Evolutionary conservation across 2,329 filamentous ascomycete species (phyloP).

Genomic region (Colletotrichum filicis): DNA sequence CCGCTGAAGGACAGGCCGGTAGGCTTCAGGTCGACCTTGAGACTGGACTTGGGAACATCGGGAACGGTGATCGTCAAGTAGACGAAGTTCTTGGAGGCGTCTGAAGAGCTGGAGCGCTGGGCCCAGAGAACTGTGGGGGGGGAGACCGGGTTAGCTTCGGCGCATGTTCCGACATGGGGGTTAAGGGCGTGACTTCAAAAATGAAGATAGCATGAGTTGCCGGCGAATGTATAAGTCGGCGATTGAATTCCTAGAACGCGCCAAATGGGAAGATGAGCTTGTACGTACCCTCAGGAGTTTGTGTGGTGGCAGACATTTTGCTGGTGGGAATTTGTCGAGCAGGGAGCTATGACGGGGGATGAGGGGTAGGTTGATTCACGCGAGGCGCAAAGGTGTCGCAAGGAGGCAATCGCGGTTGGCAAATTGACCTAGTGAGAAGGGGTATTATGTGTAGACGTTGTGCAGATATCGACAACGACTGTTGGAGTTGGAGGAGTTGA

Average conservation of each 20-base stretch:
- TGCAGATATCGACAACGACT: conserved; percentile 2
- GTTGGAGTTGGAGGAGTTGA: background rate
- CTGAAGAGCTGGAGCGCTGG: conserved; percentile 87
- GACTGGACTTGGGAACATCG: conserved; percentile 79
- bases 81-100: conserved; percentile 91
- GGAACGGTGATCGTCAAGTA: conserved; percentile 91
- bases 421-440: background rate
- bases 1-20: conserved; percentile 84
- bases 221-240: background rate
- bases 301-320: conserved; percentile 43
- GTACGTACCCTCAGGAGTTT: conserved; percentile 53
- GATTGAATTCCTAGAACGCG: background rate
- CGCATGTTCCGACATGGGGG: background rate
- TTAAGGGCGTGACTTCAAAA: background rate
- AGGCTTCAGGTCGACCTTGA: conserved; percentile 87
- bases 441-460: background rate
- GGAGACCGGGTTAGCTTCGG: conserved; percentile 4
- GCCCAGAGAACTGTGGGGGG: conserved; percentile 86
- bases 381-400: conserved; percentile 29
- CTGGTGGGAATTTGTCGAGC: conserved; percentile 24
- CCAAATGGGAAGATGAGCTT: background rate
- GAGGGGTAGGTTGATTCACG: conserved; percentile 31
- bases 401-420: conserved; percentile 11
- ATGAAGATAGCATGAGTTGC: background rate
- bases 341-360: conserved; percentile 34